Conservation (phyloP, 192 early-diverging fungal genomes). For the Dissophora globulifera region DNA sequence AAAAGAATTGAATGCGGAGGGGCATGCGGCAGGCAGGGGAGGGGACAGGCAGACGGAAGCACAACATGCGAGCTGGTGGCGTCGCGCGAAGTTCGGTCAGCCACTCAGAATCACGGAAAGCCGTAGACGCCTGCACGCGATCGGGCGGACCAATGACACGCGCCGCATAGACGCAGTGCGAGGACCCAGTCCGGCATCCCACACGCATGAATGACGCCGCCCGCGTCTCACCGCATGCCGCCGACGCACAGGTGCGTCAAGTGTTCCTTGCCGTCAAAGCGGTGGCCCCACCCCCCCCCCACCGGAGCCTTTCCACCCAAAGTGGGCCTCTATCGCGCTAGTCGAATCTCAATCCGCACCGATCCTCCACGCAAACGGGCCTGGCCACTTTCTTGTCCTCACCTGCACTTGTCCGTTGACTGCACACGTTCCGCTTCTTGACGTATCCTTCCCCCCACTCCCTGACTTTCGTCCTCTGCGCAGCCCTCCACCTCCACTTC, state of each 20-base stretch:
- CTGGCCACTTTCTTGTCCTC: not conserved
- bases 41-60: not conserved
- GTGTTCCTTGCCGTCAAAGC: too few relatives aligned
- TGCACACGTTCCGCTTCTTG: not conserved
- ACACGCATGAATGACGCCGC: too few relatives aligned
- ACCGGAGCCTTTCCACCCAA: too few relatives aligned
- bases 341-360: not conserved
- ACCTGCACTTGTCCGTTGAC: not conserved
- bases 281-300: too few relatives aligned
- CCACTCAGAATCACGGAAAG: not conserved
- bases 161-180: slow-evolving; percentile 1
- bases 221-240: too few relatives aligned
- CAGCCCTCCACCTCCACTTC: too few relatives aligned
- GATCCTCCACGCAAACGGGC: not conserved
- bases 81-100: too few relatives aligned
- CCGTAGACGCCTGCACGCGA: not conserved
- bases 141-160: not conserved
- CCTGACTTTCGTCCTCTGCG: not conserved
- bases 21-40: not conserved
- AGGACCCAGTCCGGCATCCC: too few relatives aligned
- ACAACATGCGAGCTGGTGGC: too few relatives aligned
- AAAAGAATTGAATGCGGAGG: not conserved
- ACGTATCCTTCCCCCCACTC: not conserved
- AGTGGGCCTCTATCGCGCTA: too few relatives aligned
- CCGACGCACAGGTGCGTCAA: too few relatives aligned